phyloP scores from a whole-genome alignment of 1,139 yeast species.

The Taphrina betulina region DNA sequence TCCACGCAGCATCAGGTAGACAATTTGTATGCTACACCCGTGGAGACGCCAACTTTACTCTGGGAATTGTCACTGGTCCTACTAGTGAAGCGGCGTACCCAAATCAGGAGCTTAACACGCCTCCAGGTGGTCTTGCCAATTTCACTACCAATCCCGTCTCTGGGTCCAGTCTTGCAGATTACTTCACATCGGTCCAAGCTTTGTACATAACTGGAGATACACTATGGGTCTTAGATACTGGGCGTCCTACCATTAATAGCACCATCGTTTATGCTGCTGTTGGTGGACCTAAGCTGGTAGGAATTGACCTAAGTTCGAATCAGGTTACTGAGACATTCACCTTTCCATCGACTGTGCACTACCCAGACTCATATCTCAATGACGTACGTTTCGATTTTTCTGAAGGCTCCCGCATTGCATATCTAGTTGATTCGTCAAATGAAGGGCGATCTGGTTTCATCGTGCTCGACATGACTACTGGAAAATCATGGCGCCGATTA shows the following conservation, averaged over 20 bases:
- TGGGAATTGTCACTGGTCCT: background rate
- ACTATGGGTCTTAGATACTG: constrained; percentile 2
- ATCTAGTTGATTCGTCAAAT: background rate
- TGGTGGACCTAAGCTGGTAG: background rate
- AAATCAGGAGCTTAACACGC: background rate
- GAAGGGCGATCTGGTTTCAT: constrained; percentile 2
- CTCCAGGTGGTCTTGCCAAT: background rate
- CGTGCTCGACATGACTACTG: background rate
- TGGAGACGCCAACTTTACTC: background rate
- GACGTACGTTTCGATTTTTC: background rate
- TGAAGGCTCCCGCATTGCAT: background rate
- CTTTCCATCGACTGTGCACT: background rate
- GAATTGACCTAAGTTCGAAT: background rate
- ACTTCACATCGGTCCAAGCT: constrained; percentile 2
- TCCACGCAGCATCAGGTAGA: background rate
- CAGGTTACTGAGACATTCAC: background rate
- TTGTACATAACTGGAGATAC: constrained; percentile 1
- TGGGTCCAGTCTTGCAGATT: background rate
- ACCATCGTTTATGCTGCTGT: background rate
- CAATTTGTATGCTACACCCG: constrained; percentile 1
- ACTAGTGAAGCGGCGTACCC: background rate
- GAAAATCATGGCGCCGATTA: background rate
- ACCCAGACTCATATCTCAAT: constrained; percentile 1
- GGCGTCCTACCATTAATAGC: background rate
- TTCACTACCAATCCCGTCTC: background rate